Percentiles rank a stretch among this genome's conserved stretches.
Conservation (phyloP, 805 yeast genomes). For the Soucietia sequanensis region DNA sequence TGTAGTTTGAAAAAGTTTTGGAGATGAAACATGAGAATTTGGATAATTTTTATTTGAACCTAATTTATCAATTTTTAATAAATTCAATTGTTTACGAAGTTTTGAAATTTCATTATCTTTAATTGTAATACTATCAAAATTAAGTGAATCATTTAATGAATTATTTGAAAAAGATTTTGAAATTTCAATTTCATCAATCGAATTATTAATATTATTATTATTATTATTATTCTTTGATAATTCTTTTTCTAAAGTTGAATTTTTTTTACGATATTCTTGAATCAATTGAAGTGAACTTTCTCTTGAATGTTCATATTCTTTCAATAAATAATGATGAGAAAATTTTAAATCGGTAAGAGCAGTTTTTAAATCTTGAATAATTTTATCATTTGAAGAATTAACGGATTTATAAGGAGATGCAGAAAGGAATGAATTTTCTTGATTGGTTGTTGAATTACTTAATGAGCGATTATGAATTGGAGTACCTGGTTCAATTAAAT, state of each 20-base stretch:
- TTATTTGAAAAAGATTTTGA: constrained; percentile 3
- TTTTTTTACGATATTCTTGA: constrained; percentile 53
- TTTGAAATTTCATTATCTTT: constrained; percentile 43
- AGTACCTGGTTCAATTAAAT: constrained; percentile 1
- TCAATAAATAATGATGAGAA: constrained; percentile 66
- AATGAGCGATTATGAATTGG: constrained; percentile 6
- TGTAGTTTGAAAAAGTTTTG: neutral
- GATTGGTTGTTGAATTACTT: constrained; percentile 7
- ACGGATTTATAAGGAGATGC: constrained; percentile 18
- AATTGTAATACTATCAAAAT: constrained; percentile 9
- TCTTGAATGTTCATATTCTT: constrained; percentile 67
- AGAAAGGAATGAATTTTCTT: constrained; percentile 29
- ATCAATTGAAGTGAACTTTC: constrained; percentile 52
- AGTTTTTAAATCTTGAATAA: constrained; percentile 43
- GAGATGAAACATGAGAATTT: neutral
- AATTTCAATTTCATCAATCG: neutral
- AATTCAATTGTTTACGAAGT: constrained; percentile 44
- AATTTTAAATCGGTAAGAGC: constrained; percentile 69
- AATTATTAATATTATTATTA: neutral
- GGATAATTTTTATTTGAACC: constrained; percentile 22
- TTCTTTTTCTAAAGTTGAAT: constrained; percentile 50
- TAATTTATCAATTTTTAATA: constrained; percentile 44
- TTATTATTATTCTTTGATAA: constrained; percentile 14
- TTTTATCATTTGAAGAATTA: constrained; percentile 15
- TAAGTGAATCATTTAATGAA: constrained; percentile 4